These are phyloP conservation scores for Amaranthus cruentus DNA, from an alignment of 148 eudicot species.

Conservation along the genomic window DNA sequence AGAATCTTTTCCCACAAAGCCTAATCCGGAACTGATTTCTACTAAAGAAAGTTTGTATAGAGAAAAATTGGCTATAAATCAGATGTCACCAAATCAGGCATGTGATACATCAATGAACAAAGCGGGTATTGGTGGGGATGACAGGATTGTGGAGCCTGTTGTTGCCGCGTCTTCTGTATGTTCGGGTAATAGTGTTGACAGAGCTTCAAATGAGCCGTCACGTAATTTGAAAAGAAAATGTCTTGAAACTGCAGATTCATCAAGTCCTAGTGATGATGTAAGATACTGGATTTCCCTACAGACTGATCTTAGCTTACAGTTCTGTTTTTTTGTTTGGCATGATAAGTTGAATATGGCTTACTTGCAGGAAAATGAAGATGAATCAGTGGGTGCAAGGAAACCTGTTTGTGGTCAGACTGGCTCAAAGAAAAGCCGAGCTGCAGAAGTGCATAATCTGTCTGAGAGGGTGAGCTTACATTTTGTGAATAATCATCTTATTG, in stretches of 20 bases:
- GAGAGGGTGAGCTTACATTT: constrained; percentile 65
- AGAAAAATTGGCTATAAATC: constrained; percentile 9
- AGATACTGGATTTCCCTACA: constrained; percentile 10
- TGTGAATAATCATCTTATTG: not conserved
- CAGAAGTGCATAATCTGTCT: constrained; percentile 96
- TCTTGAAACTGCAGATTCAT: constrained; percentile 66
- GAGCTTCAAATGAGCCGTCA: constrained; percentile 55
- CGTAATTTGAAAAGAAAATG: constrained; percentile 56
- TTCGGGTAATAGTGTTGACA: constrained; percentile 76
- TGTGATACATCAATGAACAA: constrained; percentile 24
- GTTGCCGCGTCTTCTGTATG: constrained; percentile 77
- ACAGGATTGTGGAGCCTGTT: constrained; percentile 42
- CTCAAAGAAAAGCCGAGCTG: constrained; percentile 95
- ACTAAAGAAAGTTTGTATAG: constrained; percentile 10
- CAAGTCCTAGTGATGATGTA: constrained; percentile 80
- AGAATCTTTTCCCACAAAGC: not conserved
- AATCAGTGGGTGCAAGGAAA: constrained; percentile 63
- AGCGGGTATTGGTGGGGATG: constrained; percentile 26
- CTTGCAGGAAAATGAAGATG: constrained; percentile 83
- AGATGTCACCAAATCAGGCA: constrained; percentile 18
- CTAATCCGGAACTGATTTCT: constrained; percentile 5
- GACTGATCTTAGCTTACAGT: not conserved
- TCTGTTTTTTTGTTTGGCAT: constrained; percentile 11
- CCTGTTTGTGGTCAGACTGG: constrained; percentile 47
- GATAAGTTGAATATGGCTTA: not conserved